These are phyloP conservation scores for Fusarium sarcochroum DNA, from an alignment of 2,329 filamentous ascomycete species.

Conservation along the genomic window DNA sequence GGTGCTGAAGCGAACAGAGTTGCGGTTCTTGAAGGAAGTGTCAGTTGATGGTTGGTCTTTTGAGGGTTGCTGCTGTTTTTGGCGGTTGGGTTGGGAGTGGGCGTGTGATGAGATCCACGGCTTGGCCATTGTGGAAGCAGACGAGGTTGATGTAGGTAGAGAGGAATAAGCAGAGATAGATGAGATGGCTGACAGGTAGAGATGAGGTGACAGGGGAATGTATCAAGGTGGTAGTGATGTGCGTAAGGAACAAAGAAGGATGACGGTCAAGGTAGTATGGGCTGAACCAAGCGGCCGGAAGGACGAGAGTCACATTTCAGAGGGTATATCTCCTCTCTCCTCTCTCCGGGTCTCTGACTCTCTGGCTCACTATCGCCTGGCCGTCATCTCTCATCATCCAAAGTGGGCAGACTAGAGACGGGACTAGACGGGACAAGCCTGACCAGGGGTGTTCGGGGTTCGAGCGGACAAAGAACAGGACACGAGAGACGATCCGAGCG, in stretches of 20 bases:
- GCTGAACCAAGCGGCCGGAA: conserved; percentile 37
- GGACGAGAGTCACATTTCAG: conserved; percentile 37
- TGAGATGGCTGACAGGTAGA: neutral
- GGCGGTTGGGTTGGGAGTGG: conserved; percentile 35
- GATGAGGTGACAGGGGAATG: conserved; percentile 31
- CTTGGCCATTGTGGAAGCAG: conserved; percentile 40
- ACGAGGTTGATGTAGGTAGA: conserved; percentile 21
- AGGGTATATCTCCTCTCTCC: neutral
- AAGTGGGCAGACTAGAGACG: conserved; percentile 41
- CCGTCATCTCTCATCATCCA: conserved; percentile 18
- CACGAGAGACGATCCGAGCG: conserved; percentile 33
- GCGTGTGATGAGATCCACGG: conserved; percentile 35
- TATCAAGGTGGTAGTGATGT: conserved; percentile 34
- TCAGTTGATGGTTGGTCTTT: conserved; percentile 33
- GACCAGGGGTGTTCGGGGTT: conserved; percentile 18
- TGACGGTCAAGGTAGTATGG: conserved; percentile 27
- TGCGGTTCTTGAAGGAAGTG: conserved; percentile 60
- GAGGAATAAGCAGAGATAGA: conserved; percentile 7
- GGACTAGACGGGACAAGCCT: conserved; percentile 31
- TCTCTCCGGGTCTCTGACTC: neutral
- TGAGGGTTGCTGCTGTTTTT: conserved; percentile 5
- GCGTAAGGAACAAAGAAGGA: conserved; percentile 31
- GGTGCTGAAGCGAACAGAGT: conserved; percentile 71
- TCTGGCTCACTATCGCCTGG: conserved; percentile 8
- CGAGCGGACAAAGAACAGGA: conserved; percentile 6